These are phyloP conservation scores for Pythium biforme DNA, from an alignment of 352 stramenopile species.

Conservation along the genomic window DNA sequence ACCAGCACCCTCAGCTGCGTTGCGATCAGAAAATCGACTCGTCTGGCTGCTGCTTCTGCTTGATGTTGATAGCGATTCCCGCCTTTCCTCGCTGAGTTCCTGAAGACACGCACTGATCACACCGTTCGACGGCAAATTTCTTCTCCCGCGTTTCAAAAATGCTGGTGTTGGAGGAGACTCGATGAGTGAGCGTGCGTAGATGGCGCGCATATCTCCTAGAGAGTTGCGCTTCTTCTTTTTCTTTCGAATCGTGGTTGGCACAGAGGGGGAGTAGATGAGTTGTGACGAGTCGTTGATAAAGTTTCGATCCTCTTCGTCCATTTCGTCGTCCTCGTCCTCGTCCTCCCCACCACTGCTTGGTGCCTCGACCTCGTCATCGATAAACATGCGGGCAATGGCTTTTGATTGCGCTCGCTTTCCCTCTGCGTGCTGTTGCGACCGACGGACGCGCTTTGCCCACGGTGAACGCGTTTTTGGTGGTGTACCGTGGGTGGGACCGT, in stretches of 20 bases:
- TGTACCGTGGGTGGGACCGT: background rate
- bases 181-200: constrained; percentile 70
- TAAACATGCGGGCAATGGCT: constrained; percentile 47
- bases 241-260: constrained; percentile 19
- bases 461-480: constrained; percentile 29
- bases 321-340: constrained; percentile 65
- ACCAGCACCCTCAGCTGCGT: background rate
- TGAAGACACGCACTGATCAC: constrained; percentile 69
- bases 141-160: constrained; percentile 37
- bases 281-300: constrained; percentile 87
- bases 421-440: constrained; percentile 41
- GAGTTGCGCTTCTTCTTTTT: constrained; percentile 28
- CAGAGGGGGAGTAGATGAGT: constrained; percentile 62
- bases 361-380: constrained; percentile 67
- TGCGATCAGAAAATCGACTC: background rate
- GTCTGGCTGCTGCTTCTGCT: background rate
- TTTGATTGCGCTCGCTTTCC: constrained; percentile 17
- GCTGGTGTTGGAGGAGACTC: constrained; percentile 46
- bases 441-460: constrained; percentile 61
- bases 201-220: constrained; percentile 65
- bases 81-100: constrained; percentile 20
- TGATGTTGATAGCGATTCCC: background rate
- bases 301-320: constrained; percentile 53
- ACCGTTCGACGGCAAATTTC: constrained; percentile 47
- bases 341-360: constrained; percentile 41